Conservation (phyloP, 108 stramenopile species). For the Fistulifera pelliculosa region DNA sequence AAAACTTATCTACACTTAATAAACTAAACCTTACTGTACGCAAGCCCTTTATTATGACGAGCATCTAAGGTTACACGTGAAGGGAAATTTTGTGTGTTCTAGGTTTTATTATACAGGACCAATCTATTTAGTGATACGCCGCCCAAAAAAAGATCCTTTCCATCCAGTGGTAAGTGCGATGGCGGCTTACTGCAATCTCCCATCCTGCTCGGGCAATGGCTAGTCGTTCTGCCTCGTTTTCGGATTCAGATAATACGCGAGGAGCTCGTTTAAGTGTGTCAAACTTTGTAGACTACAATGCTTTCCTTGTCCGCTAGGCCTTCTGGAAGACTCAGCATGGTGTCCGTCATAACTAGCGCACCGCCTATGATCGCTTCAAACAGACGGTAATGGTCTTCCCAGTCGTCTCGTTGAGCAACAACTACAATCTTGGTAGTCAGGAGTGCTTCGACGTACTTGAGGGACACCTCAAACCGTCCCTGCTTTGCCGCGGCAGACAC, state of each 20-base stretch:
- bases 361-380: constrained; percentile 51
- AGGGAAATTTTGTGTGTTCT: too few species aligned
- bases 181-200: constrained; percentile 34
- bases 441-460: constrained; percentile 24
- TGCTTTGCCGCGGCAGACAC: neutral
- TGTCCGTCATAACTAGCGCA: constrained; percentile 51
- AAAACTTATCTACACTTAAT: too few species aligned
- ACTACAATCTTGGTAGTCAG: constrained; percentile 49
- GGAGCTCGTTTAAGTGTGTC: constrained; percentile 13
- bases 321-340: constrained; percentile 31
- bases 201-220: constrained; percentile 31
- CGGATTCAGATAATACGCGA: constrained; percentile 24
- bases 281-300: constrained; percentile 37
- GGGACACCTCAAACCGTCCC: constrained; percentile 2
- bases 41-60: too few species aligned
- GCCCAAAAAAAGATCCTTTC: constrained; percentile 44
- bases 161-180: constrained; percentile 48
- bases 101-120: too few species aligned
- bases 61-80: too few species aligned
- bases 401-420: constrained; percentile 50
- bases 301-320: constrained; percentile 25
- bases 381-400: constrained; percentile 61
- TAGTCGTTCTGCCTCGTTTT: constrained; percentile 22
- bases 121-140: neutral
- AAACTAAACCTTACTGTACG: too few species aligned